Evolutionary conservation across 768 basidiomycete species (phyloP), one percentile per base, ranked within the genome.

Genomic region (Lactifluus volemus): DNA sequence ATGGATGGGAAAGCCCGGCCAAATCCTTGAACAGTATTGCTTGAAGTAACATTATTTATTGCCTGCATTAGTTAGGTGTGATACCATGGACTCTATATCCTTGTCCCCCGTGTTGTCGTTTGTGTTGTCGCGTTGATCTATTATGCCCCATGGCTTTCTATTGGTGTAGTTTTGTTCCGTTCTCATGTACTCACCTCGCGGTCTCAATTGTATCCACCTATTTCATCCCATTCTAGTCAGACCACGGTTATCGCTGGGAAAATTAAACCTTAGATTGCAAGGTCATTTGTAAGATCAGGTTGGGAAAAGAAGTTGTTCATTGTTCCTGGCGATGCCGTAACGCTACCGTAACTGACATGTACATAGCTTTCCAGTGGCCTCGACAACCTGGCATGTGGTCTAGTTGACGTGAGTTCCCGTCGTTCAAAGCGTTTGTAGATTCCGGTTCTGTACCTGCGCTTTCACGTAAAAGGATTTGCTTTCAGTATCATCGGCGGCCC

Each of bases 1-100:
- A 14, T 93, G 92, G 92, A 93, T 94, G 92, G 90, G 89, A 68
- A 83, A 79, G 68, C 73, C 76, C 42, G 89, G 89, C 10, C 77
- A 83, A 71, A 75, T 91, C 60, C 73, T 88, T 65, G 84, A 88
- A 68, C 69, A 67, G 51, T 70, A 73, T 29, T 55, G 55, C n/a
- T 52, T 55, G 47, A 60, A 21, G 10, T 50, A 52, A 5, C 47
- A 5, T 30, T 41, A 44, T 42, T 55, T 47, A 42, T 52, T n/a
- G 3, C 39, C 12, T 45, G 17, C 41, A n/a, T 44, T 47, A 11
- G 34, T 11, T n/a, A 9, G 21, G 45, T 34, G 34, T 14, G 42
- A 42, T 14, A 14, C 34, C 5, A 7, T 56, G 21, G 7, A 15
- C 14, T 3, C 19, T 14, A 14, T 38, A 21, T 29, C 25, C 39